Base-by-base conservation (phyloP, 177 flowering plant genomes). In the Vitis hybrid region DNA sequence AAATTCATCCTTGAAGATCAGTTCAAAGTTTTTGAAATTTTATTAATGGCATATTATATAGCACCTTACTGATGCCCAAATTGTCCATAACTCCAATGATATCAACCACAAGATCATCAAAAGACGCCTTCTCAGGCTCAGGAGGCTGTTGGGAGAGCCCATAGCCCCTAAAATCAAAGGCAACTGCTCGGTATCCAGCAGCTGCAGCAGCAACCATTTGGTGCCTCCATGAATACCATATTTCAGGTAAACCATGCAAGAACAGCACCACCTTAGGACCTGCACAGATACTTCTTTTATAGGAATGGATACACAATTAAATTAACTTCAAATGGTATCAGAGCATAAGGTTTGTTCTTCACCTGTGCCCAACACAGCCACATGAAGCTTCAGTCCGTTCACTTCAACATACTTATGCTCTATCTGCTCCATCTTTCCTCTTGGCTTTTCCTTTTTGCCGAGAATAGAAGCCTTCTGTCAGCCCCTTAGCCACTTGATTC, bases 141-240 rank as follows among this genome's bases (percentile, higher is more conserved):
- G 74, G 26, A 10, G 87, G 78, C 21, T 62, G 76, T 10, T 86
- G 81, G 9, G 87, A 83, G 21, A 86, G 79, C 10, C 89, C 89
- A 70, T 86, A 86, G 55, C 89, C 89, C 60, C 85, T 74, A 67
- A 72, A 79, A 61, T 84, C 89, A 3, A 77, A 65, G 10, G 87
- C 85, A 1, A 86, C 67, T 8, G 89, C 83, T n/a, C 85, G 31
- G 65, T 69, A 79, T 3, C 89, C 86, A 11, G 83, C 79, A 9
- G 74, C 56, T 2, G 89, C 84, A 1, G 75, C 72, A 0, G 79
- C 81, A 48, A 77, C 22, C 87, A 86, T 82, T 71, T 86, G 89
- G 77, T 82, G 78, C 72, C 85, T 70, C 89, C 89, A 86, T 10
- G 87, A 70, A 77, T 84, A 86, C 87, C 89, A 86, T 11, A 84